A percentile compares a stretch with the other conserved stretches of the same genome.
phyloP scores from a whole-genome alignment of 1,284 basidiomycete genomes.

The Apiotrichum domesticum region DNA sequence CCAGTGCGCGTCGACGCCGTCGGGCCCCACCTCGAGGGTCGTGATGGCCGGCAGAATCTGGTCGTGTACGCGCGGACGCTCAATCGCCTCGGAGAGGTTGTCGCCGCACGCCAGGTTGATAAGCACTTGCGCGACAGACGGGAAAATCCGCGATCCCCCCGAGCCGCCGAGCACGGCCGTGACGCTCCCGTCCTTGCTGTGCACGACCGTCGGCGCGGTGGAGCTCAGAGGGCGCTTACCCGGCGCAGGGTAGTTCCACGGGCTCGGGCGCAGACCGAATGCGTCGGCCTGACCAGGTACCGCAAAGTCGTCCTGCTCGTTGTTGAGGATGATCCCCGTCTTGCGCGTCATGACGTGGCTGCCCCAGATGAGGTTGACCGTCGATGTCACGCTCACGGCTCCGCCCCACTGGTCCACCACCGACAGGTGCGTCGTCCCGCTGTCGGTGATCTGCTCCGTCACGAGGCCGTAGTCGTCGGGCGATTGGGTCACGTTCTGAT shows the following conservation, averaged over 20 bases:
- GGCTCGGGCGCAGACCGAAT: constrained; percentile 78
- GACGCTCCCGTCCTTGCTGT: constrained; percentile 64
- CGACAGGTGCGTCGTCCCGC: constrained; percentile 86
- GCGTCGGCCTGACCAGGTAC: constrained; percentile 70
- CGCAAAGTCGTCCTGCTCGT: constrained; percentile 82
- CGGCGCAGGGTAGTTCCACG: constrained; percentile 81
- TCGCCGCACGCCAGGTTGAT: constrained; percentile 77
- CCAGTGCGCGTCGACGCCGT: constrained; percentile 53
- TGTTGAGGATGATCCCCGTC: constrained; percentile 82
- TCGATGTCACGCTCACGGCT: constrained; percentile 76
- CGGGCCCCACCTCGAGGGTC: constrained; percentile 56
- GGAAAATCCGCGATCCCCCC: constrained; percentile 81
- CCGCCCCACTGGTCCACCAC: constrained; percentile 76
- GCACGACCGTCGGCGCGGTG: constrained; percentile 71
- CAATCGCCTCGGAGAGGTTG: constrained; percentile 72
- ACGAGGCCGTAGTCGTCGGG: constrained; percentile 77
- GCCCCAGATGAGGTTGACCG: constrained; percentile 81
- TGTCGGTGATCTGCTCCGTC: constrained; percentile 68
- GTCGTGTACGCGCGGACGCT: constrained; percentile 82
- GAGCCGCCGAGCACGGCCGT: constrained; percentile 72
- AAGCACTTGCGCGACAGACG: constrained; percentile 70
- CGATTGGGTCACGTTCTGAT: constrained; percentile 67
- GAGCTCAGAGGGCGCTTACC: constrained; percentile 81
- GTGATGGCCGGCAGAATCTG: constrained; percentile 69
- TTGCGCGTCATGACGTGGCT: constrained; percentile 71